Evolutionary conservation across 2,329 filamentous ascomycete genomes (phyloP), one percentile per base, ranked within the genome.

Genomic region (Diaporthe ampelina): DNA sequence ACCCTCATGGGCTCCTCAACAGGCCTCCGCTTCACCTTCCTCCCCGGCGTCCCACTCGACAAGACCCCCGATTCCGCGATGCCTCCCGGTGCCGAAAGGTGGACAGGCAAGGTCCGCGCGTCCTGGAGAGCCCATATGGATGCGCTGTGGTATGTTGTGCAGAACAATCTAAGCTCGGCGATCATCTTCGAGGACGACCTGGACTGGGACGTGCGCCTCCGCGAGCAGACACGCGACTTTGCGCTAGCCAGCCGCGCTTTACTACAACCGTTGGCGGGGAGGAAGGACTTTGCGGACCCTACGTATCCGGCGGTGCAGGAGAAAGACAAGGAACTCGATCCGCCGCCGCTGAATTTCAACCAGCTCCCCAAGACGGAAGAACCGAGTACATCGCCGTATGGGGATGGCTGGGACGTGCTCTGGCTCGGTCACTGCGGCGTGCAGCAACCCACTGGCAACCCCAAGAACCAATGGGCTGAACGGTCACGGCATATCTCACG

Each of bases 141-240:
- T n/a, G 45, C 45, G 13, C 45, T 52, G n/a, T 67, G 45, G 45
- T 52, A 67, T 17, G 81, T 90, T 17, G 82, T 90, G 17, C 81
- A 84, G n/a, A 79, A 84, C 15, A 84, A 85, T 54, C 76, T 88
- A 3, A 80, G 82, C 1, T 87, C 85, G 1, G 88, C 87, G 0
- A 80, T 91, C 2, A 87, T 91, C 37, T 78, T 91, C 35, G 89
- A 91, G 77, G 89, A 91, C 77, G 89, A 91, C 73, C 84, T 85
- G 26, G 89, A 91, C 80, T 91, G 89, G 89, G 89, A 91, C 73
- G 79, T 90, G 17, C 81, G 84, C 0, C 79, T 91, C 32, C 86
- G 87, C 43, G 69, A 80, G 0, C 89, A 91, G 77, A 83, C 90
- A 21, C 81, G 78, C 37, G 76, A 81, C 59, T 84, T 87, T 50